Base-by-base conservation (phyloP, 345 rosid species). In the Populus davidiana region DNA sequence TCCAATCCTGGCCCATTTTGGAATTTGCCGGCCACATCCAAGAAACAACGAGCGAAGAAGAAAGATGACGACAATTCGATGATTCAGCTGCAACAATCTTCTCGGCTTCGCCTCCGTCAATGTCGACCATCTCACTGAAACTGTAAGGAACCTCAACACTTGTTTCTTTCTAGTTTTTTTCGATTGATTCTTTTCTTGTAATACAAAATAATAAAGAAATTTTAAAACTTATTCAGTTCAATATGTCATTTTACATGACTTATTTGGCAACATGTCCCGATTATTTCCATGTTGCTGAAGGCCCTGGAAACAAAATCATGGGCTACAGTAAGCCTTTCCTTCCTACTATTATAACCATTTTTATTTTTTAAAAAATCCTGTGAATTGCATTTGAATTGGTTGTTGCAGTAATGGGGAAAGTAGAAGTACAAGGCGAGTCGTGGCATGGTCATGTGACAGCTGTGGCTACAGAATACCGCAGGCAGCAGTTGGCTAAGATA, bases 371-470 rank as follows among this genome's bases (percentile, higher is more conserved):
- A n/a, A 56, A 56, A 56, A 56, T 8, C 44, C 44, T n/a, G 27
- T 18, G 67, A 36, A 76, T 75, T 68, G 69, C 43, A 78, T 81
- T 13, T 62, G 54, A 73, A 13, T 38, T 65, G 70, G 70, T 82
- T 77, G 33, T 73, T 82, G 76, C 87, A 91, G 98, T 92, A 66
- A 94, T 96, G 98, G 97, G 97, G 44, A 94, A 96, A 79, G 96
- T 92, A 29, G 97, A 94, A 89, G 99, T 97, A 70, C 97, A 92
- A 36, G 99, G 98, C 71, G 98, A 94, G 82, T 94, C 97, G 8
- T 96, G 98, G 98, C 98, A 96, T 75, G 98, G 99, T 56, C 99
- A 91, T 80, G 98, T 94, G 21, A 96, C 97, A 20, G 99, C 99
- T 29, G 97, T 94, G 39, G 88, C 97, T 25, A 85, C 94, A 38